Conservation (phyloP, 2,329 filamentous ascomycete species). For the Talaromyces sp. region DNA sequence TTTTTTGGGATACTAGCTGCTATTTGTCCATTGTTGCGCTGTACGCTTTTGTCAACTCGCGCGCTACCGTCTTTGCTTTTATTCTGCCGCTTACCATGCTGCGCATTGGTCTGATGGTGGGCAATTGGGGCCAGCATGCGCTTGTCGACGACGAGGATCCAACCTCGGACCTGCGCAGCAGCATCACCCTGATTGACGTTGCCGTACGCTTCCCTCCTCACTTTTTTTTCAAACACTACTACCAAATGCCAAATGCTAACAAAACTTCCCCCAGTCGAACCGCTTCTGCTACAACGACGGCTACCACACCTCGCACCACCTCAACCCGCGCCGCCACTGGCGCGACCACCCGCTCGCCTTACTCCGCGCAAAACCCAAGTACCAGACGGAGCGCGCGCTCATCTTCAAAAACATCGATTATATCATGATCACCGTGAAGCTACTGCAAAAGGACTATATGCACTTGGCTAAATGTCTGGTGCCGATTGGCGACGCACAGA, state of each 20-base stretch:
- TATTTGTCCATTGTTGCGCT: slow-evolving; percentile 44
- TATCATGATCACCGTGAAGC: slow-evolving; percentile 64
- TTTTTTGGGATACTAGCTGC: slow-evolving; percentile 53
- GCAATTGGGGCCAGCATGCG: slow-evolving; percentile 81
- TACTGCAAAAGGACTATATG: slow-evolving; percentile 67
- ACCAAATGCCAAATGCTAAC: neutral
- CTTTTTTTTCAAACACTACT: neutral
- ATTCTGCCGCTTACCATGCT: slow-evolving; percentile 62
- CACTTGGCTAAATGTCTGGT: slow-evolving; percentile 66
- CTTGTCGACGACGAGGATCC: slow-evolving; percentile 72
- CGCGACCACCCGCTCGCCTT: slow-evolving; percentile 73
- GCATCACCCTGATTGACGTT: slow-evolving; percentile 74
- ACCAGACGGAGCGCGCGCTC: slow-evolving; percentile 62
- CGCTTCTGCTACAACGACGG: slow-evolving; percentile 79
- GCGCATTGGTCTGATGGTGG: slow-evolving; percentile 69
- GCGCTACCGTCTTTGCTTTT: slow-evolving; percentile 60
- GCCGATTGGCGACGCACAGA: slow-evolving; percentile 64
- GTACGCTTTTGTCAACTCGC: slow-evolving; percentile 35
- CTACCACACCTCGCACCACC: slow-evolving; percentile 75
- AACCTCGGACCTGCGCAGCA: slow-evolving; percentile 71
- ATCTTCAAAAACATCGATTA: slow-evolving; percentile 81
- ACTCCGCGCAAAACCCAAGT: slow-evolving; percentile 62
- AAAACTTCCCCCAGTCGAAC: slow-evolving; percentile 55
- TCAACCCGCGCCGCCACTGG: slow-evolving; percentile 76
- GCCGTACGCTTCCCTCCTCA: slow-evolving; percentile 35